A percentile compares a stretch with the other conserved stretches of the same genome.
phyloP scores from a whole-genome alignment of 2,329 filamentous ascomycete species.

The Penicillium sp. region DNA sequence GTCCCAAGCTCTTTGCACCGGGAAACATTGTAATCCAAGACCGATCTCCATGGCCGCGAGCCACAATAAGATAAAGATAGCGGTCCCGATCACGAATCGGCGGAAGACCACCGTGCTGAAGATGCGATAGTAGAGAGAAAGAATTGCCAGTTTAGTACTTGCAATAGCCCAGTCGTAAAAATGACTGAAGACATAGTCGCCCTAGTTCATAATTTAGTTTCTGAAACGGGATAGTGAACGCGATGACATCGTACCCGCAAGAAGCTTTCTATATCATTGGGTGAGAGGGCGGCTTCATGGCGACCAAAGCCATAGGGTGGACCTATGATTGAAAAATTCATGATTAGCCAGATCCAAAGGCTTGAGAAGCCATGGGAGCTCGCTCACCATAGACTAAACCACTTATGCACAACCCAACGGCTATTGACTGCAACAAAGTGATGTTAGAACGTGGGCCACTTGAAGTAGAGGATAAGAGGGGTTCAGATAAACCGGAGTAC shows the following conservation, averaged over 20 bases:
- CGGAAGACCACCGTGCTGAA: slow-evolving; percentile 12
- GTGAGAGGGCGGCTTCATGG: slow-evolving; percentile 9
- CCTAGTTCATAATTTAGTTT: neutral
- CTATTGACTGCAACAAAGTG: neutral
- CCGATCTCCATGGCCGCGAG: slow-evolving; percentile 13
- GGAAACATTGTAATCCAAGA: slow-evolving; percentile 9
- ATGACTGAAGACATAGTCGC: slow-evolving; percentile 18
- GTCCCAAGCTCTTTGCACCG: slow-evolving; percentile 13
- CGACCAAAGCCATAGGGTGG: slow-evolving; percentile 16
- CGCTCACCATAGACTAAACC: slow-evolving; percentile 15
- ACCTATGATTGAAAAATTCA: neutral
- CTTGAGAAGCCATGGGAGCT: neutral
- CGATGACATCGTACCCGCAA: slow-evolving; percentile 7
- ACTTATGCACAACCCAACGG: slow-evolving; percentile 11
- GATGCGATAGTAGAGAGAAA: slow-evolving; percentile 15
- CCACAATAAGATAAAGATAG: slow-evolving; percentile 11
- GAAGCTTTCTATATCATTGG: slow-evolving; percentile 5
- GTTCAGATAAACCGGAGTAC: neutral
- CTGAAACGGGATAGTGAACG: neutral
- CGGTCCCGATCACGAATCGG: slow-evolving; percentile 8
- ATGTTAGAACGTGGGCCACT: neutral
- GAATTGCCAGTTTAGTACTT: slow-evolving; percentile 15
- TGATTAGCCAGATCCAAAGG: neutral
- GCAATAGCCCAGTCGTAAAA: slow-evolving; percentile 17
- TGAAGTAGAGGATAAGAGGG: neutral